Conservation (phyloP, 2,329 filamentous ascomycete genomes). For the Phaeomoniella chlamydospora region DNA sequence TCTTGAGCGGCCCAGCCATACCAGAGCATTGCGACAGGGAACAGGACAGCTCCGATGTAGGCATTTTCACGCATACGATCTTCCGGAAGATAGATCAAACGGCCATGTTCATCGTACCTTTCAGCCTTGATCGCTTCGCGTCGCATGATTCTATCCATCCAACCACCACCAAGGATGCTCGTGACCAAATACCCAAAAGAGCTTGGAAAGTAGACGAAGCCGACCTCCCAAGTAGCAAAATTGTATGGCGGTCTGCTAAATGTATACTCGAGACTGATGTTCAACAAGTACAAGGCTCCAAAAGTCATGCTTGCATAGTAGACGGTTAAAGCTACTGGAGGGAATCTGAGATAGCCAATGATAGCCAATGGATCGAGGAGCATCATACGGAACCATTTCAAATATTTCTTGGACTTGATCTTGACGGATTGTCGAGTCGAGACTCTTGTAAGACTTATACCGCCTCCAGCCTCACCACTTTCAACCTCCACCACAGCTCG, state of each 20-base stretch:
- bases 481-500: conserved; percentile 13
- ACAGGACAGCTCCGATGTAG: conserved; percentile 58
- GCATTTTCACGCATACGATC: conserved; percentile 74
- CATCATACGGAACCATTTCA: conserved; percentile 40
- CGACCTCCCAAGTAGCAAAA: conserved; percentile 54
- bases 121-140: conserved; percentile 57
- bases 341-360: conserved; percentile 57
- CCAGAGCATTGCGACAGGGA: conserved; percentile 55
- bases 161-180: conserved; percentile 55
- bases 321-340: conserved; percentile 59
- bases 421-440: conserved; percentile 50
- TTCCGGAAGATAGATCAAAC: conserved; percentile 56
- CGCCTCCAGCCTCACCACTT: conserved; percentile 7
- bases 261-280: conserved; percentile 59
- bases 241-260: conserved; percentile 55
- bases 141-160: conserved; percentile 72
- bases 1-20: conserved; percentile 63
- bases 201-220: conserved; percentile 62
- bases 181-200: conserved; percentile 58
- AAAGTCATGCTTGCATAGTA: conserved; percentile 64
- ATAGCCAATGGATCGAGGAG: conserved; percentile 61
- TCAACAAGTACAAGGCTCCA: conserved; percentile 60
- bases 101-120: conserved; percentile 52
- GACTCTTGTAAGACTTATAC: conserved; percentile 27
- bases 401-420: conserved; percentile 38